These are phyloP conservation scores for Noccaea bulbosa DNA, from an alignment of 345 rosid genomes.

Conservation along the genomic window DNA sequence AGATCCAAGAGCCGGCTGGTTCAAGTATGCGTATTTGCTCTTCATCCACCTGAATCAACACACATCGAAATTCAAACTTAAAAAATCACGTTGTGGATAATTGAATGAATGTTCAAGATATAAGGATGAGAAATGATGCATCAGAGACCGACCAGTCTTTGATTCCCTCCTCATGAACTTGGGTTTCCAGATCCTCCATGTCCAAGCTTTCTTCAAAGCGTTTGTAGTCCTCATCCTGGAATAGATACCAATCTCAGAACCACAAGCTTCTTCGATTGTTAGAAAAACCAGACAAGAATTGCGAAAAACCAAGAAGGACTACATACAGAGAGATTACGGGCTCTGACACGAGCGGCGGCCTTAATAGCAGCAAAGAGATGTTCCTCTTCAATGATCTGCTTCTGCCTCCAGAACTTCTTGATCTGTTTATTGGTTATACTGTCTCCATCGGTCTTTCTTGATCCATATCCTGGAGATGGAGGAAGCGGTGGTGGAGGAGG, in stretches of 20 bases:
- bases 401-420: conserved; percentile 81
- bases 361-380: conserved; percentile 91
- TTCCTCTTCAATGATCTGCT: conserved; percentile 71
- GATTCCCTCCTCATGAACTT: conserved; percentile 69
- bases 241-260: not conserved
- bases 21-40: conserved; percentile 91
- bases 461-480: conserved; percentile 53
- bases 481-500: conserved; percentile 58
- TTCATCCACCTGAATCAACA: conserved; percentile 78
- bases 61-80: conserved; percentile 12
- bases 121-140: conserved; percentile 2
- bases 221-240: conserved; percentile 67
- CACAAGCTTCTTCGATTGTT: not conserved
- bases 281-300: conserved; percentile 14
- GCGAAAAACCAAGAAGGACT: not conserved
- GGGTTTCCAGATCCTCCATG: conserved; percentile 46
- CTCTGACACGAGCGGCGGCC: conserved; percentile 81
- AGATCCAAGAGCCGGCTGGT: conserved; percentile 75
- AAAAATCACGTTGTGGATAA: too few species aligned
- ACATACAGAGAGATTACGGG: conserved; percentile 75
- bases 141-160: conserved; percentile 86
- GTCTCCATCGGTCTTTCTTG: conserved; percentile 39
- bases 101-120: not conserved
- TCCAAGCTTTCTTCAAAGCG: conserved; percentile 62
- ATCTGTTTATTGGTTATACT: conserved; percentile 82